Conservation (phyloP, 202 grass and related monocot genomes). For the Musa balbisiana region DNA sequence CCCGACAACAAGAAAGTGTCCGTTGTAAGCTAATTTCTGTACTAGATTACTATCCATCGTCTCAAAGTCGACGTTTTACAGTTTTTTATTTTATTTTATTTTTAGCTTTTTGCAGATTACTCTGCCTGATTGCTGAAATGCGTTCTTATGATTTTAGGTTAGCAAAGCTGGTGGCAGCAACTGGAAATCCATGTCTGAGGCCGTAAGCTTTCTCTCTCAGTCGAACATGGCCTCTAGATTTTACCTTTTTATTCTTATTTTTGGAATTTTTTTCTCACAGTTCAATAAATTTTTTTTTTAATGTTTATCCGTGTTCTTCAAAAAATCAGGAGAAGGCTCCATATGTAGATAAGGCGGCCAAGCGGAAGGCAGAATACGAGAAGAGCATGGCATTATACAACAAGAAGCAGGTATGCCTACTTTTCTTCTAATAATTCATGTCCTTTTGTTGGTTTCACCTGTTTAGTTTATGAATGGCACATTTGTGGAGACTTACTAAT, state of each 20-base stretch:
- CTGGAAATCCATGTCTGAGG: conserved; percentile 37
- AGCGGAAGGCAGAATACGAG: conserved; percentile 33
- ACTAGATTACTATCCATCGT: background rate
- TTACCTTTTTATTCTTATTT: background rate
- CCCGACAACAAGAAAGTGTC: conserved; percentile 37
- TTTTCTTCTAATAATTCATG: background rate
- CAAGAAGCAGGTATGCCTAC: conserved; percentile 13
- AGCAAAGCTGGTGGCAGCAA: conserved; percentile 39
- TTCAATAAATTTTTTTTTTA: background rate
- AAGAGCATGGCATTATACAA: conserved; percentile 25
- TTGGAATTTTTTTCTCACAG: background rate
- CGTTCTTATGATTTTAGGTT: conserved; percentile 17
- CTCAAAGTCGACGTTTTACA: background rate
- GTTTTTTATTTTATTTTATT: background rate
- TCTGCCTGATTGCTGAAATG: background rate
- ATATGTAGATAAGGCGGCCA: conserved; percentile 26
- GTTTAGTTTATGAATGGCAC: too few species aligned
- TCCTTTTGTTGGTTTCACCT: background rate
- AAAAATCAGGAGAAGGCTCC: conserved; percentile 29
- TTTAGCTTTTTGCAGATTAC: background rate
- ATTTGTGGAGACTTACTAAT: background rate
- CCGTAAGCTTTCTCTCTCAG: conserved; percentile 2
- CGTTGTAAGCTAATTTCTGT: conserved; percentile 17
- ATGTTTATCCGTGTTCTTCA: background rate
- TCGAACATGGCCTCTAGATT: background rate